These are phyloP conservation scores for Candida berthetii DNA, from an alignment of 805 yeast genomes.

Conservation along the genomic window DNA sequence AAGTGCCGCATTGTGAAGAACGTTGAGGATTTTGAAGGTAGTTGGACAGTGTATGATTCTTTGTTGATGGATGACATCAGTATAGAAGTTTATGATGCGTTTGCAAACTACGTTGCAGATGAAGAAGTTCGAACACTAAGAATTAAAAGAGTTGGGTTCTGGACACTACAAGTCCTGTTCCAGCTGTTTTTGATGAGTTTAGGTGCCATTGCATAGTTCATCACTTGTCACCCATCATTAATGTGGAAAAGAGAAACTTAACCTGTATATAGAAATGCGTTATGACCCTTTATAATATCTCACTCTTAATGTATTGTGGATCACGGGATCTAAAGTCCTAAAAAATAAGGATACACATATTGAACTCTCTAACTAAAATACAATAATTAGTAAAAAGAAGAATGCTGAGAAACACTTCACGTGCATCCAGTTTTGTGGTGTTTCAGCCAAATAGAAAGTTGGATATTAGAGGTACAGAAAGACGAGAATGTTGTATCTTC, in stretches of 20 bases:
- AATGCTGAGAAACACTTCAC: not conserved
- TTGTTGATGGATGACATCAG: constrained; percentile 87
- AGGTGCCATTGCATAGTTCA: constrained; percentile 62
- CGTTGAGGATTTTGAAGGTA: constrained; percentile 82
- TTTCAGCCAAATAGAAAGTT: constrained; percentile 1
- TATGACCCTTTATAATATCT: too few species aligned
- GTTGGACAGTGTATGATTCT: constrained; percentile 95
- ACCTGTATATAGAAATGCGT: too few species aligned
- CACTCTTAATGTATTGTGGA: too few species aligned
- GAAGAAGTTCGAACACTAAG: constrained; percentile 71
- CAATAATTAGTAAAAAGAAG: too few species aligned
- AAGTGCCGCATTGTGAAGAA: constrained; percentile 76
- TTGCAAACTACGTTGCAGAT: constrained; percentile 82
- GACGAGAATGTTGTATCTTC: too few species aligned
- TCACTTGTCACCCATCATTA: too few species aligned
- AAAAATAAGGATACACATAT: too few species aligned
- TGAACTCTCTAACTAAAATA: too few species aligned
- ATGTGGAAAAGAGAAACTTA: too few species aligned
- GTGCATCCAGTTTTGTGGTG: not conserved
- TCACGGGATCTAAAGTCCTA: too few species aligned
- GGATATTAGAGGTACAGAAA: constrained; percentile 10
- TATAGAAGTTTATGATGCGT: constrained; percentile 84
- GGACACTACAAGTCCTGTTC: constrained; percentile 82
- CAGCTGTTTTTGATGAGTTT: constrained; percentile 83
- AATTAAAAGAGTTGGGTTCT: constrained; percentile 80